Percentiles rank a stretch among this genome's conserved stretches.
Evolutionary conservation across 441 rosid genomes (phyloP).

Genomic region (Syzygium malaccense): DNA sequence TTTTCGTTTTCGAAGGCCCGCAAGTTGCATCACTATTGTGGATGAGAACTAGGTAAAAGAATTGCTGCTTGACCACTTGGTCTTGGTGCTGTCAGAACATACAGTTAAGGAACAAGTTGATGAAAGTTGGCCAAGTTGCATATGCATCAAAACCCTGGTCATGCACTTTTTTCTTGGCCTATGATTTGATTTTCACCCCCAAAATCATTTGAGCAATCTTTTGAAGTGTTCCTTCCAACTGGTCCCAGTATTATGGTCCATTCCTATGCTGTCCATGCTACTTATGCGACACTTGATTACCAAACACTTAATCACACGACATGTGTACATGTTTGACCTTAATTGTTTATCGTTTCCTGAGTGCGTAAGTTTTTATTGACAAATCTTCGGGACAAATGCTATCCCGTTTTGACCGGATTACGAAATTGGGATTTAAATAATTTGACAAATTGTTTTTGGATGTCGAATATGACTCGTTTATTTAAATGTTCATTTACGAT

Average conservation of each 20-base stretch:
- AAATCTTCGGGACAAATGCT: neutral
- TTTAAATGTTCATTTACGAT: neutral
- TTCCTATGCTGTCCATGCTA: neutral
- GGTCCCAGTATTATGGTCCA: neutral
- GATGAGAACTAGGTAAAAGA: neutral
- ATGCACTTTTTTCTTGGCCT: neutral
- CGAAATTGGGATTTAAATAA: neutral
- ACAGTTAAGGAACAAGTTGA: neutral
- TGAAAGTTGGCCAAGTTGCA: neutral
- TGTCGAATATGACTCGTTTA: accelerated
- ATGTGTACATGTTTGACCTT: neutral
- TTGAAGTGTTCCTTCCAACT: neutral
- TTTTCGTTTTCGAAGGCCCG: neutral
- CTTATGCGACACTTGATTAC: neutral
- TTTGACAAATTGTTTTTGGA: accelerated
- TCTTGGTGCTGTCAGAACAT: neutral
- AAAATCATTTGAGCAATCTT: neutral
- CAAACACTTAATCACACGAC: neutral
- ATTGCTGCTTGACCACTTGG: neutral
- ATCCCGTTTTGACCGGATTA: accelerated
- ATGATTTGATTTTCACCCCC: neutral
- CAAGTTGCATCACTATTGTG: neutral
- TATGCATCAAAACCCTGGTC: neutral
- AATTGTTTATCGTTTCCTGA: neutral
- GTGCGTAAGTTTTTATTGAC: neutral